Evolutionary conservation across 1,139 yeast species (phyloP).

Genomic region (Yamadazyma oceani): DNA sequence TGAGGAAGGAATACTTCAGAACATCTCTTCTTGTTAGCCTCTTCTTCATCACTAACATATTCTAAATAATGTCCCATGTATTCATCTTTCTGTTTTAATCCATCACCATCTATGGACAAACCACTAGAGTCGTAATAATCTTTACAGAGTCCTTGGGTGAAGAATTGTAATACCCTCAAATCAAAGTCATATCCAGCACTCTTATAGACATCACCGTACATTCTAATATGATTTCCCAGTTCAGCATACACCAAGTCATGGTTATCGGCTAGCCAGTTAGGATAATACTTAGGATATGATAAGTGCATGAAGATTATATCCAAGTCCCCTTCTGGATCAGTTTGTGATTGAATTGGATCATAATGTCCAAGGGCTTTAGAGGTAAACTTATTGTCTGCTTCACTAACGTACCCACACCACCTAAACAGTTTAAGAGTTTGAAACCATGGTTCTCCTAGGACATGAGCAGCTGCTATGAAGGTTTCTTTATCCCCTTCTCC

Average conservation of each 20-base stretch:
- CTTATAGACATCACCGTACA: slow-evolving; percentile 42
- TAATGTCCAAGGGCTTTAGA: slow-evolving; percentile 63
- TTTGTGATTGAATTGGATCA: slow-evolving; percentile 43
- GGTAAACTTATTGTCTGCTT: slow-evolving; percentile 34
- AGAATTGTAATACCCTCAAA: slow-evolving; percentile 37
- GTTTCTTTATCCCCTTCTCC: slow-evolving; percentile 77
- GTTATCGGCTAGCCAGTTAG: slow-evolving; percentile 47
- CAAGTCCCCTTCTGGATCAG: slow-evolving; percentile 19
- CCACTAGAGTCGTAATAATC: slow-evolving; percentile 35
- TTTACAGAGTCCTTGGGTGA: slow-evolving; percentile 41
- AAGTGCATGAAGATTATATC: slow-evolving; percentile 54
- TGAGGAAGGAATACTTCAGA: slow-evolving; percentile 39
- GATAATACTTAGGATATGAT: slow-evolving; percentile 64
- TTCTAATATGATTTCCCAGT: slow-evolving; percentile 42
- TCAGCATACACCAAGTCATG: slow-evolving; percentile 43
- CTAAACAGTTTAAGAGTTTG: slow-evolving; percentile 51
- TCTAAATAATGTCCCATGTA: slow-evolving; percentile 37
- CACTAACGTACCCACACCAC: slow-evolving; percentile 54
- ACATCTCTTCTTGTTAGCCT: slow-evolving; percentile 31
- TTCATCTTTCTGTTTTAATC: slow-evolving; percentile 20
- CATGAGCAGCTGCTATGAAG: slow-evolving; percentile 63
- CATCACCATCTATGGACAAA: slow-evolving; percentile 26
- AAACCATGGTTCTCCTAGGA: slow-evolving; percentile 47
- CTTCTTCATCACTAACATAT: slow-evolving; percentile 28
- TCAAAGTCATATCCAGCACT: slow-evolving; percentile 56